These are phyloP conservation scores for Chaetomium strumarium DNA, from an alignment of 2,329 filamentous ascomycete genomes.

Conservation along the genomic window DNA sequence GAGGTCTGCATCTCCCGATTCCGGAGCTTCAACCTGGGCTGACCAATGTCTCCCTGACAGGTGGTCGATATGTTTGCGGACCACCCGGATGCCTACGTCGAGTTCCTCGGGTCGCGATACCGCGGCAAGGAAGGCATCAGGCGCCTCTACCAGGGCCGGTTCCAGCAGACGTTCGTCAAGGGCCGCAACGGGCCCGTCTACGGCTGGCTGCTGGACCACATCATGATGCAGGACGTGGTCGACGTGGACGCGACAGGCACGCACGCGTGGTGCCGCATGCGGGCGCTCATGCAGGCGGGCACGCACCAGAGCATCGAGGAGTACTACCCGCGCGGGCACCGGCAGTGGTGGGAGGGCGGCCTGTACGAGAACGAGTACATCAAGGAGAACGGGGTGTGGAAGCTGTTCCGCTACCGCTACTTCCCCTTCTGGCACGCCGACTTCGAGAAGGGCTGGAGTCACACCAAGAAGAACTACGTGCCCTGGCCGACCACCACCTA, in stretches of 20 bases:
- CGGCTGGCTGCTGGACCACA: slow-evolving; percentile 51
- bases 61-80: slow-evolving; percentile 46
- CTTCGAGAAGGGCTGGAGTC: slow-evolving; percentile 47
- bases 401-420: slow-evolving; percentile 48
- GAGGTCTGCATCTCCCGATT: slow-evolving; percentile 32
- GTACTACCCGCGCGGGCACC: slow-evolving; percentile 44
- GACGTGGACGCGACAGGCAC: slow-evolving; percentile 43
- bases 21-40: too few species aligned
- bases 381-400: slow-evolving; percentile 50
- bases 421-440: slow-evolving; percentile 54
- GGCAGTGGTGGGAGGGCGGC: slow-evolving; percentile 54
- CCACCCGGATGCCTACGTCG: slow-evolving; percentile 48
- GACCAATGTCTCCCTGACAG: slow-evolving; percentile 22
- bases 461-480: slow-evolving; percentile 48
- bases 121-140: slow-evolving; percentile 45
- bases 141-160: slow-evolving; percentile 48
- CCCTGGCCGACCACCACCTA: slow-evolving; percentile 44
- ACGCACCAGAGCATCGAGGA: slow-evolving; percentile 47
- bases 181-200: slow-evolving; percentile 51
- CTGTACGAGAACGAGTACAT: slow-evolving; percentile 56
- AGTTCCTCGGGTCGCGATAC: slow-evolving; percentile 51
- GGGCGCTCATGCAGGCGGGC: slow-evolving; percentile 50
- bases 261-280: slow-evolving; percentile 46
- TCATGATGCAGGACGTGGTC: slow-evolving; percentile 52
- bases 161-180: slow-evolving; percentile 44